Base-by-base conservation (phyloP, 2,329 filamentous ascomycete genomes). In the Penicillium freii region DNA sequence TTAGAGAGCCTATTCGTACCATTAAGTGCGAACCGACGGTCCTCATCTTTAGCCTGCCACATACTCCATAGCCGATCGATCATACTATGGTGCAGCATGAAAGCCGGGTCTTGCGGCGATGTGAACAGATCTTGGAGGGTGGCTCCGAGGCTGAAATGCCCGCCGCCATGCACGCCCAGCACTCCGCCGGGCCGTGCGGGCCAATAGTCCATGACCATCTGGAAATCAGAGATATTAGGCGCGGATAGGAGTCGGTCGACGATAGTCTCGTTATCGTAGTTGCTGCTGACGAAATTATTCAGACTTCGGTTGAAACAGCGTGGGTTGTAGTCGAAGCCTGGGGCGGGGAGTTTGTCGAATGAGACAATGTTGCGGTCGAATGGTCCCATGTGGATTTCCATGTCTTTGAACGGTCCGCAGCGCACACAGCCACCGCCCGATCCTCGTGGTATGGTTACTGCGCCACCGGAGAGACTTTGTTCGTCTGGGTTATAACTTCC, bases 51-150 rank as follows among this genome's bases (percentile, higher is more conserved):
- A 2, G 33, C 53, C 36, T 82, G 79, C 80, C 80, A 82, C 2
- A 73, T 77, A 71, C 73, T 77, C 69, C 73, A 82, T 6, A 74
- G 60, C 9, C 78, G 72, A 60, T 82, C 80, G 27, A 81, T 75
- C 66, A 75, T 73, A 0, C 71, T 71, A 59, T 81, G 78, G 61
- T 81, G 78, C 17, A 81, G 66, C 60, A 73, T 80, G 64, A 81
- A 81, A 6, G 65, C 69, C 15, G 77, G 78, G 40, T 81, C 78
- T 10, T 71, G 73, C 0, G 79, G 77, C 2, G 75, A 78, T 2
- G 74, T 70, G 47, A 78, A 78, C 13, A 80, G 61, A 62, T 81
- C 79, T 69, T 74, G 76, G 1, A 73, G 67, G 27, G 79, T 76
- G 4, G 75, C 75, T 5, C 73, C 76, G 42, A 77, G 69, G 23